phyloP scores from a whole-genome alignment of 805 yeast species.

The Starmerella scarabaei region DNA sequence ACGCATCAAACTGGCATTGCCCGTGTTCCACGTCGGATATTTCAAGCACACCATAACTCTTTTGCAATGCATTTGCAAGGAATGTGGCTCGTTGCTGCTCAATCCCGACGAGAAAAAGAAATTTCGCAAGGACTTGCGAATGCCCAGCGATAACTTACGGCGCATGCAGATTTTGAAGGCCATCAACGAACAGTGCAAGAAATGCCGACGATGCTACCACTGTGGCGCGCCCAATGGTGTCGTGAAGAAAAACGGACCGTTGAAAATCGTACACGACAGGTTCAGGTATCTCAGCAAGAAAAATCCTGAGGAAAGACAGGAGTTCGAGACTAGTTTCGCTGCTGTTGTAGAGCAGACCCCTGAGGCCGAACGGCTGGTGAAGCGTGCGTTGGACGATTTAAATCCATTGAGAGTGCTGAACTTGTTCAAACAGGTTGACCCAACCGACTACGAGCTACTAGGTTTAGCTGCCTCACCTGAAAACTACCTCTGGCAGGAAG shows the following conservation, averaged over 20 bases:
- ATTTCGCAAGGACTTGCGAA: conserved; percentile 64
- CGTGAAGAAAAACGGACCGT: conserved; percentile 92
- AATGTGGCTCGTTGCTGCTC: conserved; percentile 65
- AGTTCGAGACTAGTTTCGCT: conserved; percentile 80
- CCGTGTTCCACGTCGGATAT: conserved; percentile 95
- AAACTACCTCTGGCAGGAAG: conserved; percentile 89
- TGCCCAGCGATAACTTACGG: conserved; percentile 82
- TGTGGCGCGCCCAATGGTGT: conserved; percentile 92
- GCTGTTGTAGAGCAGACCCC: conserved; percentile 64
- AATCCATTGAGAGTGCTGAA: conserved; percentile 84
- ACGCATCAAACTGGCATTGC: conserved; percentile 80
- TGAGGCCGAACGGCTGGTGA: conserved; percentile 75
- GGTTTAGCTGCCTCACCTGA: conserved; percentile 92
- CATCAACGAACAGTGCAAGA: conserved; percentile 83
- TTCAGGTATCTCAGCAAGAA: conserved; percentile 93
- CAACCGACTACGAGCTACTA: conserved; percentile 80
- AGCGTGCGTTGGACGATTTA: conserved; percentile 81
- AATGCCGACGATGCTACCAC: conserved; percentile 66
- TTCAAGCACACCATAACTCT: conserved; percentile 83
- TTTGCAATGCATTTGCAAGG: conserved; percentile 80
- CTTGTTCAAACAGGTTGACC: conserved; percentile 70
- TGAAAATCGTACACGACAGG: conserved; percentile 89
- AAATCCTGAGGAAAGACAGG: conserved; percentile 65
- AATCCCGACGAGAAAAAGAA: conserved; percentile 58
- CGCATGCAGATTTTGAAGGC: conserved; percentile 79